Conservation (phyloP, 208 protist genomes). For the Naegleria fowleri region DNA sequence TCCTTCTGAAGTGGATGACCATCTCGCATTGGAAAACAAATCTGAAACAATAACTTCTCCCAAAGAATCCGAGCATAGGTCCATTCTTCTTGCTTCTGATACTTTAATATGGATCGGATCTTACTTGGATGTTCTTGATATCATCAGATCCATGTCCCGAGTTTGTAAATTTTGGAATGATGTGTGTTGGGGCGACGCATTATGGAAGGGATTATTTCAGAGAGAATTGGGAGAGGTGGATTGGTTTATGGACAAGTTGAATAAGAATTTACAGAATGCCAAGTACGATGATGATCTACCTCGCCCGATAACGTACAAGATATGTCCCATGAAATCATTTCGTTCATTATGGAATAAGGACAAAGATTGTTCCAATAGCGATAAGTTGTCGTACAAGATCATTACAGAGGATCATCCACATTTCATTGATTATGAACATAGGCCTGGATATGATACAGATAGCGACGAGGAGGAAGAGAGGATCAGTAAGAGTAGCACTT, state of each 20-base stretch:
- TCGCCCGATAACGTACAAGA: too few relatives aligned
- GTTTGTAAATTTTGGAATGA: neutral
- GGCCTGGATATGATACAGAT: too few relatives aligned
- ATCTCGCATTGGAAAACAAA: too few relatives aligned
- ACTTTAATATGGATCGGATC: neutral
- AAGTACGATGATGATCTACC: neutral
- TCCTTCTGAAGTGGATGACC: too few relatives aligned
- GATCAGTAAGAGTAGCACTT: too few relatives aligned
- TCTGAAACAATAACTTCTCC: too few relatives aligned
- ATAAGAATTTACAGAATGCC: neutral
- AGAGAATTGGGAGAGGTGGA: neutral
- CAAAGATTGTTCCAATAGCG: neutral
- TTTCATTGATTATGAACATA: too few relatives aligned
- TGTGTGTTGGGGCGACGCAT: neutral
- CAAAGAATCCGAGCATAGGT: too few relatives aligned
- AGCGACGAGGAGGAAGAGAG: too few relatives aligned
- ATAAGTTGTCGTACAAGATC: too few relatives aligned
- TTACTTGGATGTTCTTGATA: neutral
- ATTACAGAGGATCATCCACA: too few relatives aligned
- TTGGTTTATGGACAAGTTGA: neutral
- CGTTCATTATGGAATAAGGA: neutral
- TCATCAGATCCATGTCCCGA: neutral
- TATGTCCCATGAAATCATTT: too few relatives aligned
- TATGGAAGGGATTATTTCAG: neutral
- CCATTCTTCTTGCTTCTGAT: neutral